phyloP scores from a whole-genome alignment of 805 yeast genomes.

The Candida schatavii region DNA sequence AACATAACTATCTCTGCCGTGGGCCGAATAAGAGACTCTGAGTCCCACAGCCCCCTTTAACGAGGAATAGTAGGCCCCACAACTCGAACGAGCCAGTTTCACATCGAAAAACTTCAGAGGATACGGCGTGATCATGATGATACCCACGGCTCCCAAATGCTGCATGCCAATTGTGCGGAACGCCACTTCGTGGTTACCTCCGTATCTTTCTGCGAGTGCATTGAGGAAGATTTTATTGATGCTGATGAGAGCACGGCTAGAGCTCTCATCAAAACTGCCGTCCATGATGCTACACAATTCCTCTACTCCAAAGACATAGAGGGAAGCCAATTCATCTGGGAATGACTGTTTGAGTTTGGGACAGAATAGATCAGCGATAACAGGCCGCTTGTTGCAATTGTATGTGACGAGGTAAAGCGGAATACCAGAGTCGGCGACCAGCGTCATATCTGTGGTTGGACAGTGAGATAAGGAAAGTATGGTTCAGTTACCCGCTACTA shows the following conservation, averaged over 20 bases:
- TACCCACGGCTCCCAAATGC: slow-evolving; percentile 58
- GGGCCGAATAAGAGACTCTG: slow-evolving; percentile 39
- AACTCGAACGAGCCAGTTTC: slow-evolving; percentile 34
- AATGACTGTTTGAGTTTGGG: slow-evolving; percentile 23
- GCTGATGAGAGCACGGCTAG: slow-evolving; percentile 34
- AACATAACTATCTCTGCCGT: slow-evolving; percentile 12
- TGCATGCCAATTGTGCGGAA: slow-evolving; percentile 43
- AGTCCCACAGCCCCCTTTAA: slow-evolving; percentile 75
- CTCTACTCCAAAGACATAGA: slow-evolving; percentile 64
- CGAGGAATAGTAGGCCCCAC: slow-evolving; percentile 61
- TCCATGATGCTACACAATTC: slow-evolving; percentile 59
- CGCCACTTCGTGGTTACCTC: slow-evolving; percentile 17
- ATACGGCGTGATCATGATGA: slow-evolving; percentile 48
- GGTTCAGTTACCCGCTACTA: too few species aligned
- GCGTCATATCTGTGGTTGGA: too few species aligned
- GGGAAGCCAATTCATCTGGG: slow-evolving; percentile 36
- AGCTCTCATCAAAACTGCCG: slow-evolving; percentile 42
- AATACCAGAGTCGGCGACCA: background rate
- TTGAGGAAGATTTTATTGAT: slow-evolving; percentile 34
- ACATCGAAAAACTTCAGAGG: slow-evolving; percentile 28
- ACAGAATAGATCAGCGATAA: slow-evolving; percentile 31
- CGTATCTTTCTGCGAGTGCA: slow-evolving; percentile 34
- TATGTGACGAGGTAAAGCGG: slow-evolving; percentile 43
- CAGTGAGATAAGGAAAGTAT: too few species aligned
- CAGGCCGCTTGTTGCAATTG: slow-evolving; percentile 52